These are phyloP conservation scores for Fusarium sarcochroum DNA, from an alignment of 2,329 filamentous ascomycete genomes.

Conservation along the genomic window DNA sequence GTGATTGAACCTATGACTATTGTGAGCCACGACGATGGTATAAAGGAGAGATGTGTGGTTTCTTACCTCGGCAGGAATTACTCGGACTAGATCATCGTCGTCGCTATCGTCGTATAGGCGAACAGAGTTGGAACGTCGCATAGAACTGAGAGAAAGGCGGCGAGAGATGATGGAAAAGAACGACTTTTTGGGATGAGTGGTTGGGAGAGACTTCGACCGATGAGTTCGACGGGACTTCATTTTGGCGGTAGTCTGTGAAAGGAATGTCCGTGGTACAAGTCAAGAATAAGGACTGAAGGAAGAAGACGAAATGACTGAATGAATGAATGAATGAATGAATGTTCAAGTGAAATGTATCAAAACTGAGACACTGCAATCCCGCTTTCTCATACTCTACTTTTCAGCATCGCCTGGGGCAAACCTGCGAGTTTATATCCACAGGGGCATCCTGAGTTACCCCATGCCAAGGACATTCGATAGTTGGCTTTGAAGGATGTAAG, in stretches of 20 bases:
- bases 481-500: conserved; percentile 24
- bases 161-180: conserved; percentile 29
- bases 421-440: conserved; percentile 34
- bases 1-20: conserved; percentile 5
- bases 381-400: conserved; percentile 10
- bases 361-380: conserved; percentile 18
- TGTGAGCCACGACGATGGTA: background rate
- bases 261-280: background rate
- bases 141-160: conserved; percentile 32
- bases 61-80: conserved; percentile 21
- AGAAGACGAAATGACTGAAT: background rate
- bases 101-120: conserved; percentile 35
- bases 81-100: conserved; percentile 13
- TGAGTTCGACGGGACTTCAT: conserved; percentile 34
- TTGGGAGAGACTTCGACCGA: conserved; percentile 36
- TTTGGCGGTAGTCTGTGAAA: background rate
- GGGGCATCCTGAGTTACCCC: background rate
- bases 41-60: background rate
- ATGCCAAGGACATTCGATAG: background rate
- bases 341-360: conserved; percentile 24
- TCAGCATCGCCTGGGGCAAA: conserved; percentile 1
- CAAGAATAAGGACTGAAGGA: background rate
- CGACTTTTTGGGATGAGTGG: conserved; percentile 24
- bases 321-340: conserved; percentile 14
- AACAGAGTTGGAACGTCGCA: conserved; percentile 19